Base-by-base conservation (phyloP, 257 asterid species). In the Ilex aquifolium region DNA sequence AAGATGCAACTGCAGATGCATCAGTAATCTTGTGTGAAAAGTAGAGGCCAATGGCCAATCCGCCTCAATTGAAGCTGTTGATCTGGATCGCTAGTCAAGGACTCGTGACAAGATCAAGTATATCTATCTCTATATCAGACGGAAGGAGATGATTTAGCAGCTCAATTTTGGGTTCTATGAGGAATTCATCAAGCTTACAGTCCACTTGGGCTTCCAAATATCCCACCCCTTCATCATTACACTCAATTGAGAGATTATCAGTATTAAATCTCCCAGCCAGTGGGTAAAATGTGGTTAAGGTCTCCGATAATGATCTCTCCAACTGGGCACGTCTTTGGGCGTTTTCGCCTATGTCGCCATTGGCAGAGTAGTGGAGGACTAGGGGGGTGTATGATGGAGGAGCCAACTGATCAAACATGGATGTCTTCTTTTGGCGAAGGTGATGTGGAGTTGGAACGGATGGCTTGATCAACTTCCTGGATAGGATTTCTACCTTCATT, bases 401-500 rank as follows among this genome's bases (percentile, higher is more conserved):
- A 16, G 83, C 62, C 15, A 75, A 15, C 29, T 82, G 82, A 61
- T 80, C 85, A 0, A 82, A 77, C 17, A 77, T 70, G 5, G 88
- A 82, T 5, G 74, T 64, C 21, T 65, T 80, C 21, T 64, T 73
- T 7, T 27, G 40, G 31, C 17, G 51, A 12, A 67, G 76, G 49
- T 73, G 75, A 32, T 56, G 29, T 6, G 86, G 82, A 12, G 86
- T 80, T 44, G 79, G 79, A 16, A 70, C 56, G 0, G 82, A 82
- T 48, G 88, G 85, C 42, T 64, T 79, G 61, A 82, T 72, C 65
- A 79, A 56, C 54, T 69, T 72, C 13, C 15, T 61, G 4, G 59
- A 64, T 5, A 70, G 46, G 62, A 64, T 16, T 7, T 44, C 50
- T 21, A 21, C 27, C 27, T 21, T 21, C 27, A 21, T 21, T 21